These are phyloP conservation scores for Dendrobium nobile DNA, from an alignment of 106 monocot genomes.

Conservation along the genomic window DNA sequence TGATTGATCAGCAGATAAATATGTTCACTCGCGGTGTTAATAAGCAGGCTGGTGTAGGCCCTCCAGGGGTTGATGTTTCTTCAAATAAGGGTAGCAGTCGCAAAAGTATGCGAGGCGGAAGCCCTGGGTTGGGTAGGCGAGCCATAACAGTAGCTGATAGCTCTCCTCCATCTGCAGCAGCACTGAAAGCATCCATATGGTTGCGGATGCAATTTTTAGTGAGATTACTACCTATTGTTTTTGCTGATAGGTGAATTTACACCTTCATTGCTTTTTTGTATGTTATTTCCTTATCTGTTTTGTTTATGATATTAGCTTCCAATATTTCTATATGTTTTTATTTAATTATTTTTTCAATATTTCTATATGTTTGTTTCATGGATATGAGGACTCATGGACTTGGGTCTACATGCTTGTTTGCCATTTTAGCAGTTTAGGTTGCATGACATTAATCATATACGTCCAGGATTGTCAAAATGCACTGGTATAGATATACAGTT, in stretches of 20 bases:
- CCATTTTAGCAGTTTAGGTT: neutral
- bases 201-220: conserved; percentile 87
- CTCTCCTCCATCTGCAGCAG: conserved; percentile 52
- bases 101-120: conserved; percentile 82
- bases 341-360: neutral
- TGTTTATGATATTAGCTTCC: neutral
- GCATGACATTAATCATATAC: neutral
- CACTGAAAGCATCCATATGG: conserved; percentile 76
- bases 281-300: neutral
- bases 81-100: conserved; percentile 53
- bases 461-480: neutral
- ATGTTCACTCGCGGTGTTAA: conserved; percentile 26
- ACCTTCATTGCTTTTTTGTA: conserved; percentile 1
- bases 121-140: conserved; percentile 76
- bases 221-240: conserved; percentile 82
- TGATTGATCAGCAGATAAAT: conserved; percentile 64
- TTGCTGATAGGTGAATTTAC: conserved; percentile 65
- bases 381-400: neutral
- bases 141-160: conserved; percentile 44
- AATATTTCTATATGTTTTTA: neutral
- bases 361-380: neutral
- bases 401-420: neutral
- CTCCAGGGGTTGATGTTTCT: conserved; percentile 48
- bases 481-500: neutral
- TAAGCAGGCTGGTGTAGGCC: conserved; percentile 37